Percentiles rank a stretch among this genome's conserved stretches.
Evolutionary conservation across 2,329 filamentous ascomycete genomes (phyloP).

Genomic region (Graphilbum fragrans): DNA sequence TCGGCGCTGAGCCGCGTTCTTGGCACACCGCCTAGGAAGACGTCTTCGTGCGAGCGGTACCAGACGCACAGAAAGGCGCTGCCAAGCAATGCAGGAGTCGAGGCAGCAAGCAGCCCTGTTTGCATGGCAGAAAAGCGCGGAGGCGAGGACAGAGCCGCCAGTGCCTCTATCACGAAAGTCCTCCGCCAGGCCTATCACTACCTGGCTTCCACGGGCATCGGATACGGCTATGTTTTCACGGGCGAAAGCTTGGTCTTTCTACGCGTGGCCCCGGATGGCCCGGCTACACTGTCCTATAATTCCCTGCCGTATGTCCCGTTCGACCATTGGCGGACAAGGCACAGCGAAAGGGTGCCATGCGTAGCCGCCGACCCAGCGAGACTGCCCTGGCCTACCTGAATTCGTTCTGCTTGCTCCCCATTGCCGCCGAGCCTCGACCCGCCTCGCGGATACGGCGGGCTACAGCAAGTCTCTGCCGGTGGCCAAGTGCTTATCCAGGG

Average conservation of each 20-base stretch:
- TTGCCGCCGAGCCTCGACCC: neutral
- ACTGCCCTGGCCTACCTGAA: neutral
- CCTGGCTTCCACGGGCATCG: constrained; percentile 1
- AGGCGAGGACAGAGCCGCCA: no score
- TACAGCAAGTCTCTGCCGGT: neutral
- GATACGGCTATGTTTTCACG: constrained; percentile 3
- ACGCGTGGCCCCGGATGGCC: neutral
- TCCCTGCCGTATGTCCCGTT: neutral
- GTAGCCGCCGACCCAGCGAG: neutral
- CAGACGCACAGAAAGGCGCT: no score
- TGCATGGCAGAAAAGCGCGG: no score
- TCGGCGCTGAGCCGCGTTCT: no score
- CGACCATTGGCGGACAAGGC: neutral
- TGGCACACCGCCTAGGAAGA: no score
- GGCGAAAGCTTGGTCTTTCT: constrained; percentile 6
- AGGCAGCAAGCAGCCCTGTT: no score
- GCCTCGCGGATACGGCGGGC: neutral
- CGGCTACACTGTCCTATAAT: constrained; percentile 3
- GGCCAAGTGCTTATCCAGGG: neutral
- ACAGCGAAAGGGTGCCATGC: neutral
- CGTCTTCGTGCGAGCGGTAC: no score
- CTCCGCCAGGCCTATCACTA: constrained; percentile 6
- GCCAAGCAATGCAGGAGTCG: no score
- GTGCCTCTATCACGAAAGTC: no score
- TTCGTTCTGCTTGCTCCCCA: neutral